Conservation (phyloP, 1,284 basidiomycete species). For the Hortiboletus rubellus region DNA sequence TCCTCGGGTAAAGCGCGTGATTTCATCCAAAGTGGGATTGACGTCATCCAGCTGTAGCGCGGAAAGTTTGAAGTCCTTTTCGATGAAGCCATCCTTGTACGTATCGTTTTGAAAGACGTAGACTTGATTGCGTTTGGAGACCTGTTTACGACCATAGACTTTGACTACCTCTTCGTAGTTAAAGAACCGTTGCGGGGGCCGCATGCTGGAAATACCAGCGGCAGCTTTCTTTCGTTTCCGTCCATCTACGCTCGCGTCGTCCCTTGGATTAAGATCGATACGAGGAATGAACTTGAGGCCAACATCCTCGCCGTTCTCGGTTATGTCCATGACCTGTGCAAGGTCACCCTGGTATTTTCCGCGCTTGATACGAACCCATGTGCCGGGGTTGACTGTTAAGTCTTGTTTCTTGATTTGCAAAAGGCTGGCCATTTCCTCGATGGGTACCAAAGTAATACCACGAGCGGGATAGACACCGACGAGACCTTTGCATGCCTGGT, state of each 20-base stretch:
- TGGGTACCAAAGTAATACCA: constrained; percentile 86
- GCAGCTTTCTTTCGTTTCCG: constrained; percentile 72
- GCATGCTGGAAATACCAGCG: constrained; percentile 52
- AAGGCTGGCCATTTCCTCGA: constrained; percentile 97
- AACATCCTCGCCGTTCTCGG: constrained; percentile 92
- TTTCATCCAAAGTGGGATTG: constrained; percentile 95
- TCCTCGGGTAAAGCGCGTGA: constrained; percentile 82
- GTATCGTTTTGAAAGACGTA: constrained; percentile 93
- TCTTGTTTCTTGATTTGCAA: constrained; percentile 96
- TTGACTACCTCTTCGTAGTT: constrained; percentile 92
- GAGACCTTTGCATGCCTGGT: constrained; percentile 83
- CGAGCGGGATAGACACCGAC: constrained; percentile 88
- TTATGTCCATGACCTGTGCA: constrained; percentile 92
- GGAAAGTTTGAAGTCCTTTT: constrained; percentile 91
- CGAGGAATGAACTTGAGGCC: constrained; percentile 95
- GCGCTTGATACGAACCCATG: constrained; percentile 94
- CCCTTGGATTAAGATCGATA: constrained; percentile 92
- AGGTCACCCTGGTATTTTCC: constrained; percentile 95
- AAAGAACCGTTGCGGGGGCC: constrained; percentile 92
- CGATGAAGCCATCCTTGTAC: constrained; percentile 92
- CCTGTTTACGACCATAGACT: constrained; percentile 78
- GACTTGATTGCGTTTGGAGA: constrained; percentile 69
- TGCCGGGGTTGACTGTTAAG: constrained; percentile 80
- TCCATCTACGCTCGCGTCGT: constrained; percentile 66
- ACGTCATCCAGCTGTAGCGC: constrained; percentile 86